Conservation (phyloP, 371 early-diverging fungal species). For the Circinella minor region DNA sequence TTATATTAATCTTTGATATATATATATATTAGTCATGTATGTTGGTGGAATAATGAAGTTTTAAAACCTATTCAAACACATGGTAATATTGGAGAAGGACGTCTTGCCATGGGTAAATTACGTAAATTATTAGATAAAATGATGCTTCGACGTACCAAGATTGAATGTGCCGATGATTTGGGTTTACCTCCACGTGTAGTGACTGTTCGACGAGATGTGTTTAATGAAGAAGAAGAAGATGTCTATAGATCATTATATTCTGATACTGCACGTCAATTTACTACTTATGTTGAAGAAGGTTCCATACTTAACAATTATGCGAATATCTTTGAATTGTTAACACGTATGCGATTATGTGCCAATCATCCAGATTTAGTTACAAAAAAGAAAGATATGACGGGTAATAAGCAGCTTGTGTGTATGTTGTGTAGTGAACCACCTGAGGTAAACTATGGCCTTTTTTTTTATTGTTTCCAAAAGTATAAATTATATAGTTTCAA, state of each 20-base stretch:
- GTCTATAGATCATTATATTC: conserved; percentile 87
- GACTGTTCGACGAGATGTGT: conserved; percentile 79
- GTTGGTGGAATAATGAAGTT: conserved; percentile 97
- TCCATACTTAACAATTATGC: conserved; percentile 96
- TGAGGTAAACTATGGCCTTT: conserved; percentile 27
- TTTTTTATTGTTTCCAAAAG: too few relatives aligned
- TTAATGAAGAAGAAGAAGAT: conserved; percentile 94
- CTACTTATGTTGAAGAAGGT: conserved; percentile 83
- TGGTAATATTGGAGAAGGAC: conserved; percentile 74
- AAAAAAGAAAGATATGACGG: conserved; percentile 46
- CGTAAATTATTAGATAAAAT: conserved; percentile 81
- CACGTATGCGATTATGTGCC: conserved; percentile 74
- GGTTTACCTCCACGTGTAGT: conserved; percentile 92
- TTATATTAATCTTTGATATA: too few relatives aligned
- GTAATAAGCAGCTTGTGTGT: conserved; percentile 75
- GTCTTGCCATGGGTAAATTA: conserved; percentile 78
- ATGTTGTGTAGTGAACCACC: conserved; percentile 86
- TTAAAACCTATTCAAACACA: conserved; percentile 90
- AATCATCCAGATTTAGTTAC: conserved; percentile 91
- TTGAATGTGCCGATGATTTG: conserved; percentile 89
- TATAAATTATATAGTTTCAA: background rate
- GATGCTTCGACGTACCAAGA: conserved; percentile 94
- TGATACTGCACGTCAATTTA: conserved; percentile 80
- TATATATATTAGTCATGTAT: conserved; percentile 65
- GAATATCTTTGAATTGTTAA: conserved; percentile 85